phyloP scores from a whole-genome alignment of 1,139 yeast genomes.

The Yamadazyma pseudoaaseri region DNA sequence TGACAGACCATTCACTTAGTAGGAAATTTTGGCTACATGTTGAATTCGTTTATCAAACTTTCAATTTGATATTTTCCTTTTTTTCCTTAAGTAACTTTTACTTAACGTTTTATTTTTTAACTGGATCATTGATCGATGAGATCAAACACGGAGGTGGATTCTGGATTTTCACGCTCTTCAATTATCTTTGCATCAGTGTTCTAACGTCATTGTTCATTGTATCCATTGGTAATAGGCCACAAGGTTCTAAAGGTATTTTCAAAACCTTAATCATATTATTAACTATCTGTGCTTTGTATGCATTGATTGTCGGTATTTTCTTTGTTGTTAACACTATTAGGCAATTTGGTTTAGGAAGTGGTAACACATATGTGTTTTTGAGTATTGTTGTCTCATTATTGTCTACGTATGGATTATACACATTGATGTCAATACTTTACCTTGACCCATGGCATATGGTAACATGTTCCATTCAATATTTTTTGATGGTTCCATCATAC shows the following conservation, averaged over 20 bases:
- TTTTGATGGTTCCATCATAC: constrained; percentile 85
- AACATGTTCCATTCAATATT: constrained; percentile 82
- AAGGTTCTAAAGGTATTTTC: constrained; percentile 74
- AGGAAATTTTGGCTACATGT: constrained; percentile 79
- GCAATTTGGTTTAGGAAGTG: constrained; percentile 34
- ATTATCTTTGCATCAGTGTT: constrained; percentile 77
- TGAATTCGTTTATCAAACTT: constrained; percentile 80
- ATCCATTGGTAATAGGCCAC: constrained; percentile 95
- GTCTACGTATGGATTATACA: constrained; percentile 91
- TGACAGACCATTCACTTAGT: constrained; percentile 73
- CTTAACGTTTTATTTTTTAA: constrained; percentile 86
- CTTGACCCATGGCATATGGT: constrained; percentile 94
- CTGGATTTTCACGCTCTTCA: constrained; percentile 78
- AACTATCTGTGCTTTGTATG: constrained; percentile 77
- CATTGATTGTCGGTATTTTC: constrained; percentile 77
- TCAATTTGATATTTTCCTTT: constrained; percentile 77
- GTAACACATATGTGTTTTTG: constrained; percentile 55
- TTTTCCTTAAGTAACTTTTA: constrained; percentile 90
- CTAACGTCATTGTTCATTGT: constrained; percentile 83
- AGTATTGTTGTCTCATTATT: constrained; percentile 80
- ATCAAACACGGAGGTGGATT: constrained; percentile 58
- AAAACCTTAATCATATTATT: constrained; percentile 67
- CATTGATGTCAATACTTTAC: constrained; percentile 73
- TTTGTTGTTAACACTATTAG: constrained; percentile 64
- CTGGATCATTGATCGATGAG: constrained; percentile 69